Evolutionary conservation across 108 stramenopile genomes (phyloP), one percentile per base, ranked within the genome.

Genomic region (Mediolabrus comicus): DNA sequence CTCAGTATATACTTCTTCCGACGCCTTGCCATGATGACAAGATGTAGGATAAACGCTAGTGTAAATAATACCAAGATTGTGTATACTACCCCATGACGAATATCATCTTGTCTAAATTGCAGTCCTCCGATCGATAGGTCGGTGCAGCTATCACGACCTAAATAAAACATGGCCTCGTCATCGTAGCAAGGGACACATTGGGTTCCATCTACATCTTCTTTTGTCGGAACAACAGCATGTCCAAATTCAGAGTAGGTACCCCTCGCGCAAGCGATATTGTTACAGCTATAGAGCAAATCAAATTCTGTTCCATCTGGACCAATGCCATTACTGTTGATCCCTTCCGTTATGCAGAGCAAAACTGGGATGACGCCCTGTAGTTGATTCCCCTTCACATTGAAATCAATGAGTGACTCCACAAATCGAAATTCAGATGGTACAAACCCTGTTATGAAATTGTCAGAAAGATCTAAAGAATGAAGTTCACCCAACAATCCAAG

Each of bases 381-480:
- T 19, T 52, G 43, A 49, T 77, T 78, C 3, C 74, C 72, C 11
- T 51, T 49, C 2, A 84, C 16, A 53, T 81, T 66, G 35, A 84
- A 67, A 32, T 46, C 16, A 36, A 52, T 67, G 3, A 84, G 62
- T 49, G 6, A 22, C 3, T 76, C 67, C 30, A 72, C 46, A 51
- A 84, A 81, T 29, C 83, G 39, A 16, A 84, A 74, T 39, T 84
- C 83, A 22, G 74, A 75, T 0, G 83, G 83, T 24, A 84, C 25
- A 53, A 74, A 66, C 29, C 83, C 83, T 19, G 71, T 76, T 25
- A 84, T 53, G 14, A 60, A 35, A 57, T 84, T 84, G 63, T 72
- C 34, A 43, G 75, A 56, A 11, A 84, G 52, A 59, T 81, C 49
- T 14, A 84, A 63, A 25, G 60, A 51, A 32, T 53, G 41, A 14